A percentile compares a stretch with the other conserved stretches of the same genome.
Evolutionary conservation across 805 yeast genomes (phyloP).

Genomic region (Suhomyces kilbournensis): DNA sequence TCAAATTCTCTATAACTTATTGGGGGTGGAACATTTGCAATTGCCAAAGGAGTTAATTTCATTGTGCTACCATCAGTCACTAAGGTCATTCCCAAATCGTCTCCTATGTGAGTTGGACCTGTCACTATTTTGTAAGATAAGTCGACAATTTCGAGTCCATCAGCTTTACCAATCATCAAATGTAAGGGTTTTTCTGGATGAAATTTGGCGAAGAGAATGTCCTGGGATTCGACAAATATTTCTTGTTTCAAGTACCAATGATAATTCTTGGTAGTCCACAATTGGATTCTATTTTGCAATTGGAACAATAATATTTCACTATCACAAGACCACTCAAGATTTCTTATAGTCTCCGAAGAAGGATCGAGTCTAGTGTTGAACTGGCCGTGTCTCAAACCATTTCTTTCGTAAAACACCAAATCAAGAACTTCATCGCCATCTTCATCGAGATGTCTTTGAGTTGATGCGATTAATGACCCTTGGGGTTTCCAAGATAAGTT

Average conservation of each 20-base stretch:
- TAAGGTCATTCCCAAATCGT: slow-evolving; percentile 73
- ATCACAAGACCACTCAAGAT: slow-evolving; percentile 75
- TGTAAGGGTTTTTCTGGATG: slow-evolving; percentile 88
- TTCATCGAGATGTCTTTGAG: slow-evolving; percentile 61
- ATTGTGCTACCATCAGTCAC: slow-evolving; percentile 77
- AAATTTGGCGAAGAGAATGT: slow-evolving; percentile 56
- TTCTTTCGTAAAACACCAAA: slow-evolving; percentile 83
- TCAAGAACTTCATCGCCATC: slow-evolving; percentile 48
- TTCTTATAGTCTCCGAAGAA: slow-evolving; percentile 40
- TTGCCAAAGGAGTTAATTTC: slow-evolving; percentile 74
- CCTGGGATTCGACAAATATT: slow-evolving; percentile 33
- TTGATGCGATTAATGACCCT: slow-evolving; percentile 80
- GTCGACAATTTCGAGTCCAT: slow-evolving; percentile 59
- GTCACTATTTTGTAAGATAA: slow-evolving; percentile 58
- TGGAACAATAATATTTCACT: slow-evolving; percentile 76
- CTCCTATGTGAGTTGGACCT: slow-evolving; percentile 68
- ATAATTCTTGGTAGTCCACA: slow-evolving; percentile 91
- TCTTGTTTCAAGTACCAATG: slow-evolving; percentile 95
- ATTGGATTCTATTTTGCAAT: slow-evolving; percentile 59
- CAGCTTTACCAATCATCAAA: slow-evolving; percentile 58
- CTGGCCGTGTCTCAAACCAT: slow-evolving; percentile 89
- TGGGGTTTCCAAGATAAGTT: slow-evolving; percentile 85
- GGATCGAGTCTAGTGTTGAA: slow-evolving; percentile 66
- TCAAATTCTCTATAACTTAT: slow-evolving; percentile 68
- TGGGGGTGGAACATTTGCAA: slow-evolving; percentile 96